Conservation (phyloP, 257 asterid species). For the Cruciata laevipes region DNA sequence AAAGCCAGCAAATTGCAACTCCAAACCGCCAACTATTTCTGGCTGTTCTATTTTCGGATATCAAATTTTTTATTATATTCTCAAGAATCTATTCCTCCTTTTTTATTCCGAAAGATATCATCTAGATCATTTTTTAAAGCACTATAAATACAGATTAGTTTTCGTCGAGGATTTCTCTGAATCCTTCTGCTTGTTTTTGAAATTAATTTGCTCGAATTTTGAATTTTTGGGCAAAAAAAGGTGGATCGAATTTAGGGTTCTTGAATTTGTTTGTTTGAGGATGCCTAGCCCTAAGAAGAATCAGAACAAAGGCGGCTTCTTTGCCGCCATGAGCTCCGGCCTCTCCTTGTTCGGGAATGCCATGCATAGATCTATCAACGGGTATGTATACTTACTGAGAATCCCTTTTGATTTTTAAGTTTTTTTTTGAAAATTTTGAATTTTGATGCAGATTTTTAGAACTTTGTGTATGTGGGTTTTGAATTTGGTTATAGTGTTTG, state of each 20-base stretch:
- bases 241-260: conserved; percentile 6
- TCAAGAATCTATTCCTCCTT: neutral
- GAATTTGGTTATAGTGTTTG: neutral
- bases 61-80: neutral
- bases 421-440: neutral
- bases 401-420: too few species aligned
- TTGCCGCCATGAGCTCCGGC: conserved; percentile 46
- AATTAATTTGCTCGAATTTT: neutral
- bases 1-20: neutral
- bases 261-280: neutral
- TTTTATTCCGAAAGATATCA: neutral
- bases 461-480: neutral
- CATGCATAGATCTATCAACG: conserved; percentile 52
- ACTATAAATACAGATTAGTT: neutral
- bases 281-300: conserved; percentile 34
- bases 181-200: neutral
- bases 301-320: conserved; percentile 42
- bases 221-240: neutral
- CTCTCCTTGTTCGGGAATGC: conserved; percentile 41
- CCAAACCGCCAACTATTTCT: conserved; percentile 20
- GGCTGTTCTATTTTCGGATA: conserved; percentile 9
- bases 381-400: conserved; percentile 20
- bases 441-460: neutral
- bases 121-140: neutral
- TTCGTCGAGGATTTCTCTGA: neutral